phyloP scores from a whole-genome alignment of 768 basidiomycete genomes.

The Cystoderma amianthinum region DNA sequence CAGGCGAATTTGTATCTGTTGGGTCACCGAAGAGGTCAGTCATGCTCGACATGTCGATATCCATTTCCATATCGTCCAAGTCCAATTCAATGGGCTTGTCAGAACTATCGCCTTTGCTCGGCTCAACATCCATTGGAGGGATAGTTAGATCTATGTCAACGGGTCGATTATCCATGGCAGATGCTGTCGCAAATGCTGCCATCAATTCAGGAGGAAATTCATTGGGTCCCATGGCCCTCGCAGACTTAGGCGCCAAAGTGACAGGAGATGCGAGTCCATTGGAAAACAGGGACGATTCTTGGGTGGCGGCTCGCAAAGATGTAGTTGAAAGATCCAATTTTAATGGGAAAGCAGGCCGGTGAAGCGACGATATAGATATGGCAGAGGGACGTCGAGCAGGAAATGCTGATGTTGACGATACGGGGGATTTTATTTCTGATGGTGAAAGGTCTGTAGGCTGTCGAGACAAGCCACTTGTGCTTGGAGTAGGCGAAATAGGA shows the following conservation, averaged over 20 bases:
- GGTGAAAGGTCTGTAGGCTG: slow-evolving; percentile 9
- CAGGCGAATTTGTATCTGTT: slow-evolving; percentile 22
- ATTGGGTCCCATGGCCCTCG: slow-evolving; percentile 45
- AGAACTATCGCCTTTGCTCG: slow-evolving; percentile 49
- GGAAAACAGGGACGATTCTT: slow-evolving; percentile 51
- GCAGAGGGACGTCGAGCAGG: slow-evolving; percentile 61
- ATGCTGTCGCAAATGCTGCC: slow-evolving; percentile 48
- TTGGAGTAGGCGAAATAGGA: slow-evolving; percentile 3
- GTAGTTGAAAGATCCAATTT: slow-evolving; percentile 80
- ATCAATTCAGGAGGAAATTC: slow-evolving; percentile 62
- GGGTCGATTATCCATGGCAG: slow-evolving; percentile 21
- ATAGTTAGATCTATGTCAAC: slow-evolving; percentile 60
- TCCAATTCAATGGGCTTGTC: slow-evolving; percentile 83
- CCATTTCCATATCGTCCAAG: slow-evolving; percentile 62
- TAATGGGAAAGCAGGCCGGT: slow-evolving; percentile 60
- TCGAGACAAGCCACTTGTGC: not conserved
- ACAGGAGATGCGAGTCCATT: slow-evolving; percentile 72
- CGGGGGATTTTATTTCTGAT: slow-evolving; percentile 15
- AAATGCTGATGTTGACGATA: slow-evolving; percentile 19
- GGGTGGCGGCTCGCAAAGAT: slow-evolving; percentile 56
- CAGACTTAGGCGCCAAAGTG: slow-evolving; percentile 75
- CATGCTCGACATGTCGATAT: slow-evolving; percentile 54
- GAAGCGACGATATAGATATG: slow-evolving; percentile 75
- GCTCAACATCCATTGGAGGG: slow-evolving; percentile 18
- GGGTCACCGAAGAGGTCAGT: slow-evolving; percentile 50